Evolutionary conservation across 225 moss, liverwort and hornwort species (phyloP), one percentile per base, ranked within the genome.

Genomic region (Physcomitrellopsis africana): DNA sequence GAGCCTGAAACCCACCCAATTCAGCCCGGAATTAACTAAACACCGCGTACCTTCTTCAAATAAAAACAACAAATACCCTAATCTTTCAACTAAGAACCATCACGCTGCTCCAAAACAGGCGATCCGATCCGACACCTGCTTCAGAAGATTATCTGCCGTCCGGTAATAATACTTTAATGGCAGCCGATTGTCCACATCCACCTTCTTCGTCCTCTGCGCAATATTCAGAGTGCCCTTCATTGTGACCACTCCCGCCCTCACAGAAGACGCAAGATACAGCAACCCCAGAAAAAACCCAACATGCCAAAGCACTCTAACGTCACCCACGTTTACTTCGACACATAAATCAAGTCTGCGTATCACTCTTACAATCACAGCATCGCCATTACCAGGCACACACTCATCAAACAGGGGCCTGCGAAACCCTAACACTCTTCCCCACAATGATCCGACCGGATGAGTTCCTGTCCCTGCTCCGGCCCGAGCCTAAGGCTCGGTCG

Each of bases 121-220:
- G 42, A 62, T 65, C 45, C 53, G 11, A 70, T 45, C 23, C 65
- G 58, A 3, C 66, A 93, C 94, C 94, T 94, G 94, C 63, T 72
- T 88, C 19, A 94, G 92, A 51, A 99, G 93, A 85, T 89, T 89
- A 51, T 92, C 88, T 46, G 99, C 99, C n/a, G 89, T 89, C 41
- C 95, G 92, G 18, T 91, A 91, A 67, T 95, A 99, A 60, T 85
- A 86, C 82, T 93, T 89, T 65, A 99, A 84, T 44, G 95, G 88
- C 32, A 99, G 86, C 8, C 95, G 83, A 69, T 88, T 93, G 77
- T 99, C 99, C 58, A 99, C 95, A 70, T 99, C 93, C 15, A 89
- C 48, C 75, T 86, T 95, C 89, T 81, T 82, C 67, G 99, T 87
- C 69, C 85, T 90, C 22, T 85, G 83, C 54, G 92, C 87, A 82